phyloP scores from a whole-genome alignment of 805 yeast species.

The Sugiyamaella marilandica region DNA sequence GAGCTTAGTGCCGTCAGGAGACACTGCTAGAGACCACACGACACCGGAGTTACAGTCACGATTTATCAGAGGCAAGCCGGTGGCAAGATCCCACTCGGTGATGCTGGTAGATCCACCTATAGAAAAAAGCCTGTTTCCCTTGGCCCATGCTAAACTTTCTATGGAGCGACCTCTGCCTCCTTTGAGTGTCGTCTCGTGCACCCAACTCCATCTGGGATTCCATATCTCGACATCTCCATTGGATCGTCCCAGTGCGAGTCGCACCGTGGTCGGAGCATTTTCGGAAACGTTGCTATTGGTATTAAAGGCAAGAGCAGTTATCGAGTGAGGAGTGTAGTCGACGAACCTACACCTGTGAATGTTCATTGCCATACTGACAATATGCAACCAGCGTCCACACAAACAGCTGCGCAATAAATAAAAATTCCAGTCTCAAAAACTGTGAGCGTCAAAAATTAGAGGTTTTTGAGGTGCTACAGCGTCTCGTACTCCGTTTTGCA shows the following conservation, averaged over 20 bases:
- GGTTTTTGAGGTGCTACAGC: neutral
- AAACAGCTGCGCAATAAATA: neutral
- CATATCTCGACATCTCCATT: slow-evolving; percentile 96
- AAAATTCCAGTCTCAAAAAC: neutral
- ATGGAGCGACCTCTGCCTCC: slow-evolving; percentile 83
- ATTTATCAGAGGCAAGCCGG: slow-evolving; percentile 67
- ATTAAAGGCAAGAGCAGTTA: slow-evolving; percentile 77
- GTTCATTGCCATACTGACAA: slow-evolving; percentile 45
- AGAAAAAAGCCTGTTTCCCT: slow-evolving; percentile 69
- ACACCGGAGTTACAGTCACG: slow-evolving; percentile 90
- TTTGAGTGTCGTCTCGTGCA: slow-evolving; percentile 62
- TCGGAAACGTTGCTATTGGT: slow-evolving; percentile 43
- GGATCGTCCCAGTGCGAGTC: slow-evolving; percentile 87
- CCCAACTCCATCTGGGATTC: slow-evolving; percentile 69
- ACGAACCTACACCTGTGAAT: slow-evolving; percentile 90
- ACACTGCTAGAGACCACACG: slow-evolving; percentile 81
- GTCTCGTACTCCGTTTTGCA: neutral
- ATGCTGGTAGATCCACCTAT: slow-evolving; percentile 89
- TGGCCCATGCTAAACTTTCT: slow-evolving; percentile 85
- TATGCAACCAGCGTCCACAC: neutral
- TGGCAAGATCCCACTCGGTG: slow-evolving; percentile 85
- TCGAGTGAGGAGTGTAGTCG: slow-evolving; percentile 78
- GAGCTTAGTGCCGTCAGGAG: slow-evolving; percentile 54
- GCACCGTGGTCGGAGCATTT: slow-evolving; percentile 46
- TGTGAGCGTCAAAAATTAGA: neutral